A percentile compares a stretch with the other conserved stretches of the same genome.
Evolutionary conservation across 2,329 filamentous ascomycete species (phyloP).

Genomic region (Diplodia corticola): DNA sequence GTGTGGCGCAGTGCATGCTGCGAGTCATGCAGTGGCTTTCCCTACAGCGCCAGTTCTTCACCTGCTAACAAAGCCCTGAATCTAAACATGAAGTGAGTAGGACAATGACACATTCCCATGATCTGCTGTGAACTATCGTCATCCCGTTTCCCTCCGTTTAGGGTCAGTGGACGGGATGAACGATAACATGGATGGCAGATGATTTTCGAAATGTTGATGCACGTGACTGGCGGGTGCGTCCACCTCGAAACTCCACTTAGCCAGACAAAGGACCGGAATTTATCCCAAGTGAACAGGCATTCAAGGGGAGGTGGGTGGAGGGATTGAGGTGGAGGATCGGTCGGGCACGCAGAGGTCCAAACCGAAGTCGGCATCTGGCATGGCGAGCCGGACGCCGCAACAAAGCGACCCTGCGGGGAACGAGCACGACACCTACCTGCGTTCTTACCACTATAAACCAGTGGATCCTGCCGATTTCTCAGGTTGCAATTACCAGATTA

Average conservation of each 20-base stretch:
- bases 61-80: too few relatives aligned
- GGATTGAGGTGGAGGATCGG: neutral
- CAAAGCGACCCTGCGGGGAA: neutral
- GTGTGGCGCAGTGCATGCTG: neutral
- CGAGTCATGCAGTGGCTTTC: neutral
- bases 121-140: neutral
- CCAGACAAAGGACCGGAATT: neutral
- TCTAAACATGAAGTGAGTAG: too few relatives aligned
- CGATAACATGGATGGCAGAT: neutral
- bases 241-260: neutral
- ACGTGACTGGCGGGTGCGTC: neutral
- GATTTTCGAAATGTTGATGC: neutral
- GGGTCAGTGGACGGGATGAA: neutral
- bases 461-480: neutral
- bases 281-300: neutral
- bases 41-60: too few relatives aligned
- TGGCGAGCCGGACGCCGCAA: conserved; percentile 1
- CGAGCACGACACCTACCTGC: neutral
- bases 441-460: neutral
- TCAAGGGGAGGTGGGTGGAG: neutral
- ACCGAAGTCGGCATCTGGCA: conserved; percentile 12
- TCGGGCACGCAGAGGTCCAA: neutral
- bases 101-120: too few relatives aligned
- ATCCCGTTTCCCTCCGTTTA: neutral
- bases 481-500: neutral